Evolutionary conservation across 1,139 yeast species (phyloP).

Genomic region (Geotrichum reessii): DNA sequence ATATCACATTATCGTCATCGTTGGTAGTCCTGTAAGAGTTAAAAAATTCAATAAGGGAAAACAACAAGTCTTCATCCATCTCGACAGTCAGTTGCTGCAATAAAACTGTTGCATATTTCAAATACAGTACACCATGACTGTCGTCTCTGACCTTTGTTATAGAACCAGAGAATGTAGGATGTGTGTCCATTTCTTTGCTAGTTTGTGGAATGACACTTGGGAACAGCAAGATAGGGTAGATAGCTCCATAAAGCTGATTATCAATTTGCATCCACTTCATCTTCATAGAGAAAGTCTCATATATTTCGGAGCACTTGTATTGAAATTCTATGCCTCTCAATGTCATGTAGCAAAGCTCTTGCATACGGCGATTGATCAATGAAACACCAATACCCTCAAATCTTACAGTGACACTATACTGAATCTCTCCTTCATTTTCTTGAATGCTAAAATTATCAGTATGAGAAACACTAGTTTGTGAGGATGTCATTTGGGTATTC

Average conservation of each 20-base stretch:
- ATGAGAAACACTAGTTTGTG: constrained; percentile 9
- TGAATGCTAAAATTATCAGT: constrained; percentile 42
- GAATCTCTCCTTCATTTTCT: constrained; percentile 59
- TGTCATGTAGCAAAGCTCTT: constrained; percentile 79
- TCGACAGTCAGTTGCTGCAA: constrained; percentile 90
- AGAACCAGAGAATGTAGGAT: constrained; percentile 86
- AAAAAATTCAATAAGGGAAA: constrained; percentile 73
- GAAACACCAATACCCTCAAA: constrained; percentile 91
- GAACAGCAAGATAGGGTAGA: constrained; percentile 82
- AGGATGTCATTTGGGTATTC: constrained; percentile 15
- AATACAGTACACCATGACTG: constrained; percentile 80
- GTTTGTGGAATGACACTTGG: constrained; percentile 89
- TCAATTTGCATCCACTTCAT: constrained; percentile 94
- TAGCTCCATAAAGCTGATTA: constrained; percentile 83
- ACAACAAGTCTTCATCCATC: constrained; percentile 87
- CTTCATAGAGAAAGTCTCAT: constrained; percentile 73
- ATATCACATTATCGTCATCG: constrained; percentile 52
- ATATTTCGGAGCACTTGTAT: constrained; percentile 77
- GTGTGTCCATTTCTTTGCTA: constrained; percentile 75
- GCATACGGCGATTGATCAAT: constrained; percentile 59
- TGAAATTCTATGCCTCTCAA: constrained; percentile 74
- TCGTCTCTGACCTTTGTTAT: constrained; percentile 81
- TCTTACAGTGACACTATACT: constrained; percentile 44
- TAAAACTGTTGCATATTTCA: constrained; percentile 84
- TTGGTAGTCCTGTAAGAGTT: constrained; percentile 42